Evolutionary conservation across 192 early-diverging fungal species (phyloP), one percentile per base, ranked within the genome.

Genomic region (Backusella tarrabulga): DNA sequence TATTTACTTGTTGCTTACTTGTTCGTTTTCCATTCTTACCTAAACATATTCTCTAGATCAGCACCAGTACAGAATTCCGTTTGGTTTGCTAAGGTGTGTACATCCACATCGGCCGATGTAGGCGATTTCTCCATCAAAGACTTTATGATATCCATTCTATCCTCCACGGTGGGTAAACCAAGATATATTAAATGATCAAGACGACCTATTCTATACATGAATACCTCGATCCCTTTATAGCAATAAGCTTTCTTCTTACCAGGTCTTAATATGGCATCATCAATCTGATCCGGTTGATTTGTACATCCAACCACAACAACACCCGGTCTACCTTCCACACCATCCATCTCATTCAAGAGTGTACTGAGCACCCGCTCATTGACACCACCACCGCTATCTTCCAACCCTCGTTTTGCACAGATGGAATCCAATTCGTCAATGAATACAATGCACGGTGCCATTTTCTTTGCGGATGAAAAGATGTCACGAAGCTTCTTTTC

Each of bases 261-360:
- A 74, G 93, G 93, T 71, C 93, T 81, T 19, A 93, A 52, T 7
- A 95, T 85, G 0, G 93, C 93, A 80, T 95, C 96, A 75, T 99
- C 98, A 60, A 99, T 91, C 71, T 91, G 87, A 63, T 92, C 87
- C 0, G 96, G 92, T 60, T 93, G 85, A 79, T 97, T 99, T 0
- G 98, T 98, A 88, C 98, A 88, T 69, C 97, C 95, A 35, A 99
- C 88, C 2, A 97, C 92, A 52, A 99, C 85, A 3, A 99, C 95
- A 0, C 91, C 90, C 17, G 90, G 88, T 32, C 93, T 89, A 21
- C 86, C 88, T 74, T 98, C 94, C 17, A 99, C 93, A 38, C 98
- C 98, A 80, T 99, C 98, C 93, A 99, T 97, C 83, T 99, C 98
- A 78, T 99, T 99, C 50, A 99, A 87, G 9, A 99, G 80, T 9